A percentile compares a stretch with the other conserved stretches of the same genome.
These are phyloP conservation scores for Aspergillus quadricinctus DNA, from an alignment of 2,329 filamentous ascomycete species.

Conservation along the genomic window DNA sequence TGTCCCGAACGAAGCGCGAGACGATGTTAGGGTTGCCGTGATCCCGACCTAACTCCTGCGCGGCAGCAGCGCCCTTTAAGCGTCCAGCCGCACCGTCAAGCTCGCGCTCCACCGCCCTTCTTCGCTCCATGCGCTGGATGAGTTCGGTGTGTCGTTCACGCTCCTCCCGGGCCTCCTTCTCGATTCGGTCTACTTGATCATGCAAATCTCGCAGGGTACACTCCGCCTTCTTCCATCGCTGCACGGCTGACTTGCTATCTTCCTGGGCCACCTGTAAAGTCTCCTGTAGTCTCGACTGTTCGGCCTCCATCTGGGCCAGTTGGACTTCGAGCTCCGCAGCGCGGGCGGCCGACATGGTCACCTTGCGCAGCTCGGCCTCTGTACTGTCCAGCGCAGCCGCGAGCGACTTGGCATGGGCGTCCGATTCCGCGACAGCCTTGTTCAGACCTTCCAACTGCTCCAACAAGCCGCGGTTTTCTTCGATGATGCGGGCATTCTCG, in stretches of 20 bases:
- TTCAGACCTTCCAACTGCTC: slow-evolving; percentile 85
- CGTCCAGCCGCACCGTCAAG: slow-evolving; percentile 73
- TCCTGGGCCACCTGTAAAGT: slow-evolving; percentile 64
- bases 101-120: slow-evolving; percentile 76
- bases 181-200: slow-evolving; percentile 83
- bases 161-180: slow-evolving; percentile 76
- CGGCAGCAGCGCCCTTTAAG: slow-evolving; percentile 74
- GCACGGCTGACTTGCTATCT: slow-evolving; percentile 72
- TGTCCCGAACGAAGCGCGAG: slow-evolving; percentile 93
- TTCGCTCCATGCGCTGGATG: slow-evolving; percentile 75
- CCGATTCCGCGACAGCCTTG: slow-evolving; percentile 70
- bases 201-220: slow-evolving; percentile 72
- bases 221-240: slow-evolving; percentile 83
- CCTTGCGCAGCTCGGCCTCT: slow-evolving; percentile 68
- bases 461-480: slow-evolving; percentile 76
- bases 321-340: slow-evolving; percentile 78
- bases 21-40: slow-evolving; percentile 66
- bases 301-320: slow-evolving; percentile 71
- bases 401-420: slow-evolving; percentile 71
- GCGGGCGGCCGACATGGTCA: slow-evolving; percentile 68
- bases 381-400: slow-evolving; percentile 73
- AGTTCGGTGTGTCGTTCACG: slow-evolving; percentile 76
- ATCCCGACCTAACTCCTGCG: slow-evolving; percentile 58
- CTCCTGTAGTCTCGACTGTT: slow-evolving; percentile 69
- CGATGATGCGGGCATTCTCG: slow-evolving; percentile 70